Evolutionary conservation across 495 filamentous ascomycete species (phyloP), one percentile per base, ranked within the genome.

Genomic region (Friedmanniomyces simplex): DNA sequence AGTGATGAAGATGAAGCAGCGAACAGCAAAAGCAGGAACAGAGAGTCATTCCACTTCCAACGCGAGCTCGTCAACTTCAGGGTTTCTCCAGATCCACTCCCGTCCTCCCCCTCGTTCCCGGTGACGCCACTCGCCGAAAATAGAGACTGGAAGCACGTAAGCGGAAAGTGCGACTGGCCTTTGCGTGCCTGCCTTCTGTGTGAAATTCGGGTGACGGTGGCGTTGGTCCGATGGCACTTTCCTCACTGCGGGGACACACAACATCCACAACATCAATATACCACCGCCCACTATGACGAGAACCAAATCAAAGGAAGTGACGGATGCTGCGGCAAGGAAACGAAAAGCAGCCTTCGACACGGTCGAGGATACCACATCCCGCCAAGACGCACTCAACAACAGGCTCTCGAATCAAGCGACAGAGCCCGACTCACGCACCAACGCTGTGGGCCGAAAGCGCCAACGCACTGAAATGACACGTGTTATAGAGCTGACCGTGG

Each of bases 401-500:
- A n/a, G 41, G 16, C 41, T n/a, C 41, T 3, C 16, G 6, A n/a
- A 4, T 4, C 41, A 45, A 6, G 3, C 41, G 3, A n/a, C 3
- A 5, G 47, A 50, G 47, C 10, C 28, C 39, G 50, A 52, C 18
- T 52, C 50, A 16, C 50, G 50, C 50, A 37, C 50, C 10, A 52
- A 37, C 30, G 32, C 26, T 21, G 50, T 52, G 12, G 50, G 50
- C 18, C 24, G 50, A 16, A 52, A 52, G 50, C 50, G 50, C 8
- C 11, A 43, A 5, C 13, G 18, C 5, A 43, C 39, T 3, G 39
- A 43, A 3, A 13, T 3, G 4, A 16, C 5, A 16, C 14, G 18
- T n/a, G 14, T 16, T 5, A n/a, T 5, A 16, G 18, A 20, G 39
- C 14, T 43, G 39, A 43, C 18, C 4, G 3, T 43, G 18, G 5